phyloP scores from a whole-genome alignment of 192 early-diverging fungal genomes.

The Backusella sp. region DNA sequence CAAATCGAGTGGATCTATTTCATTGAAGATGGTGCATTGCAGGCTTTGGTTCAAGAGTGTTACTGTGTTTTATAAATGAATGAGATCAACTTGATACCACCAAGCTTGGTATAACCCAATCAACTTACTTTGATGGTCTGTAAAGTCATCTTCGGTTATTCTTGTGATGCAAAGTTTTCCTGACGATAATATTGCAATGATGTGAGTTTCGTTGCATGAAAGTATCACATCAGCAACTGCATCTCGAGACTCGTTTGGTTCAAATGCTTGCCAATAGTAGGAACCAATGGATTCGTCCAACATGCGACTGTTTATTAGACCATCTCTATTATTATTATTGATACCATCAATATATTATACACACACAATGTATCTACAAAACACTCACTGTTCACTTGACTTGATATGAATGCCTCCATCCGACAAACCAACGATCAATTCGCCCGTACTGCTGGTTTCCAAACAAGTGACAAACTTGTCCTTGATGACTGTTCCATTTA shows the following conservation, averaged over 20 bases:
- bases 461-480: conserved; percentile 22
- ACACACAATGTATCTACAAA: not conserved
- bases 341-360: not conserved
- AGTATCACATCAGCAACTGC: conserved; percentile 17
- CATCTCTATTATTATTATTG: not conserved
- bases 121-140: not conserved
- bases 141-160: conserved; percentile 14
- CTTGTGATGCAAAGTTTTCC: conserved; percentile 23
- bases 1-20: conserved; percentile 26
- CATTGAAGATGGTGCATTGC: conserved; percentile 19
- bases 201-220: conserved; percentile 32
- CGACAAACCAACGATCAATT: conserved; percentile 25
- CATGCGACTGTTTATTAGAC: not conserved
- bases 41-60: not conserved
- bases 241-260: conserved; percentile 12
- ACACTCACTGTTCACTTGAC: conserved; percentile 11
- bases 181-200: conserved; percentile 27
- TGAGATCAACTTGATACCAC: not conserved
- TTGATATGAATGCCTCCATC: conserved; percentile 32
- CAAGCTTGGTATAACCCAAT: not conserved
- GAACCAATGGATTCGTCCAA: not conserved
- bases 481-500: conserved; percentile 10
- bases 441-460: not conserved
- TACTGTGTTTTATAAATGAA: not conserved
- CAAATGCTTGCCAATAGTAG: conserved; percentile 21